These are phyloP conservation scores for Waltiozyma sp. DNA, from an alignment of 1,139 yeast genomes.

Conservation along the genomic window DNA sequence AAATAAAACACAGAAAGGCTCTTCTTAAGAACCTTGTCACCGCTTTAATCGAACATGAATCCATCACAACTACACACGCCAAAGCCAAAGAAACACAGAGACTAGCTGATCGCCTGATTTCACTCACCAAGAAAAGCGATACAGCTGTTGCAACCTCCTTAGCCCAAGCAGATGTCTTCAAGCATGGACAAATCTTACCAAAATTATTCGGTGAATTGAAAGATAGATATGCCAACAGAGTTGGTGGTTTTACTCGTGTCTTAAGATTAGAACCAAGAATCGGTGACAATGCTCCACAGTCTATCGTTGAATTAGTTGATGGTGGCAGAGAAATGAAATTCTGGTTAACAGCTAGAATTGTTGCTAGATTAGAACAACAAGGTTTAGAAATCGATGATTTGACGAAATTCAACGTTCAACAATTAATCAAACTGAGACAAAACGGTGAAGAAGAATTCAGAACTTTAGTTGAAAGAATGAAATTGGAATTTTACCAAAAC, in stretches of 20 bases:
- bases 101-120: constrained; percentile 14
- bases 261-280: constrained; percentile 75
- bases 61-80: constrained; percentile 59
- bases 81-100: constrained; percentile 51
- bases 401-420: constrained; percentile 46
- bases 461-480: constrained; percentile 55
- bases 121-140: constrained; percentile 20
- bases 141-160: constrained; percentile 20
- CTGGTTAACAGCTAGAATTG: constrained; percentile 69
- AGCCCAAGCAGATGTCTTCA: constrained; percentile 26
- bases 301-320: constrained; percentile 81
- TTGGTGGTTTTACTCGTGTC: constrained; percentile 81
- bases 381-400: constrained; percentile 48
- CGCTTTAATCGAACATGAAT: constrained; percentile 56
- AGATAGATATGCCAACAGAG: constrained; percentile 49
- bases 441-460: constrained; percentile 46
- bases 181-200: constrained; percentile 35
- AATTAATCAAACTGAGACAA: constrained; percentile 34
- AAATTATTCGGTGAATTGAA: constrained; percentile 59
- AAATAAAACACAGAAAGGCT: constrained; percentile 33
- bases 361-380: constrained; percentile 67
- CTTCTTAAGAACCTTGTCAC: constrained; percentile 52
- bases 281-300: constrained; percentile 88
- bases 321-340: constrained; percentile 64
- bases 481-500: constrained; percentile 38